A percentile compares a stretch with the other conserved stretches of the same genome.
phyloP scores from a whole-genome alignment of 163 green algal species.

The Scenedesmus sp. region DNA sequence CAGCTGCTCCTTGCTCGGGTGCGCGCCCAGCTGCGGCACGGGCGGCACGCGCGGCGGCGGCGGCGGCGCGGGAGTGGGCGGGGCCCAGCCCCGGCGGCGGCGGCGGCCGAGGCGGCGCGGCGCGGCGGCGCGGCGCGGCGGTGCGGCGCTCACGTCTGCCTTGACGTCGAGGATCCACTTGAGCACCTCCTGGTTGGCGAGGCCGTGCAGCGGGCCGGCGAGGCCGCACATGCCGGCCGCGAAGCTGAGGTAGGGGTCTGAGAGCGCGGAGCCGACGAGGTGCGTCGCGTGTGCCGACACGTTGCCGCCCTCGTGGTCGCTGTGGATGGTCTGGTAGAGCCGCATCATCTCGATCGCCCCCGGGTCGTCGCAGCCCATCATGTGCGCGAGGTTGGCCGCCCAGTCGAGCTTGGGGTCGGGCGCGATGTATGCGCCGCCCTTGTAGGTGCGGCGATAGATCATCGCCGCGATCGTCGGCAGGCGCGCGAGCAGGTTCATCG shows the following conservation, averaged over 20 bases:
- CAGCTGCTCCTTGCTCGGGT: slow-evolving; percentile 87
- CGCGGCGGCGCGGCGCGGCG: neutral
- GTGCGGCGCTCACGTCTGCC: slow-evolving; percentile 42
- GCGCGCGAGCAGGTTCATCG: slow-evolving; percentile 94
- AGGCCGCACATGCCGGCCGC: slow-evolving; percentile 95
- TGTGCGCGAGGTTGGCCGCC: slow-evolving; percentile 92
- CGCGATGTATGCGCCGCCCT: slow-evolving; percentile 73
- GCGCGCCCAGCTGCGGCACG: slow-evolving; percentile 72
- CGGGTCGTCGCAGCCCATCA: slow-evolving; percentile 91
- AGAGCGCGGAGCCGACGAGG: slow-evolving; percentile 93
- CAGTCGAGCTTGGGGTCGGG: slow-evolving; percentile 89
- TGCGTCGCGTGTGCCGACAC: slow-evolving; percentile 96
- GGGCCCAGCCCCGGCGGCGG: too few relatives aligned
- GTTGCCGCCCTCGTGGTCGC: slow-evolving; percentile 96
- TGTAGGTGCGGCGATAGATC: slow-evolving; percentile 89
- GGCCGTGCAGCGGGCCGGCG: slow-evolving; percentile 95
- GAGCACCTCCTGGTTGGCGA: slow-evolving; percentile 98
- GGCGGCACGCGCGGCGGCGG: neutral
- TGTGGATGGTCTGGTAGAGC: slow-evolving; percentile 98
- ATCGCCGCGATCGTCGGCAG: slow-evolving; percentile 87
- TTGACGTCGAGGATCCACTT: slow-evolving; percentile 76
- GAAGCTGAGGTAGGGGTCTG: slow-evolving; percentile 96
- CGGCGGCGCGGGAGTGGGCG: slow-evolving; percentile 55
- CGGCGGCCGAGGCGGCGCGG: neutral
- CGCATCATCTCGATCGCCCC: slow-evolving; percentile 92